Base-by-base conservation (phyloP, 1,139 yeast genomes). In the Taphrina betulina region DNA sequence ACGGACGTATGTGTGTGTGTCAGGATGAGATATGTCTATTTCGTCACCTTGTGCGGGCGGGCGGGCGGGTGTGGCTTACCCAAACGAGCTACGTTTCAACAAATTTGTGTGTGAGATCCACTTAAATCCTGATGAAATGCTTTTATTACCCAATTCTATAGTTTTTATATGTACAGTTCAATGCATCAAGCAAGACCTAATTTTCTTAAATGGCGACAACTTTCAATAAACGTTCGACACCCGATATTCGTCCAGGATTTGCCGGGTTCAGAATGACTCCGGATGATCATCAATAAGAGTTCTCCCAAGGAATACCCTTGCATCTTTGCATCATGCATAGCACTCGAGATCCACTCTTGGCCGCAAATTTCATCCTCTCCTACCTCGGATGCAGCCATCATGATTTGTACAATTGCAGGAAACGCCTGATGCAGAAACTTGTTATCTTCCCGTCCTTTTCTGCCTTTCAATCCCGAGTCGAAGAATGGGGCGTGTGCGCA, bases 361-460 rank as follows among this genome's bases (percentile, higher is more conserved):
- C 17, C 7, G 20, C 17, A 7, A n/a, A 4, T 12, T 23, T 41
- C 45, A 5, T 28, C 22, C 5, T 3, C 20, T 1, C 45, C 23
- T 20, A 41, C 14, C 23, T 41, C 45, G 23, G 31, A 17, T 14
- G 45, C 45, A 5, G 45, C 45, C 33, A 24, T 14, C 3, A 17
- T 24, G n/a, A 41, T 33, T 23, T 26, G 33, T 23, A 41, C 16
- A 23, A 41, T 41, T 12, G 45, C 22, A n/a, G 45, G 45, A 41
- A 41, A 41, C 23, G 45, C 45, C 23, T 26, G 45, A 17, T 41
- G 45, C 22, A 41, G 23, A 23, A n/a, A 28, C 35, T 28, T 24
- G 31, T 26, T 12, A 26, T 26, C 12, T 12, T 7, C 31, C 31
- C 7, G 7, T 12, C 7, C 7, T 7, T 12, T 7, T 12, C 31